Evolutionary conservation across 208 protist genomes (phyloP), one percentile per base, ranked within the genome.

Genomic region (Trypanosoma lewisi): DNA sequence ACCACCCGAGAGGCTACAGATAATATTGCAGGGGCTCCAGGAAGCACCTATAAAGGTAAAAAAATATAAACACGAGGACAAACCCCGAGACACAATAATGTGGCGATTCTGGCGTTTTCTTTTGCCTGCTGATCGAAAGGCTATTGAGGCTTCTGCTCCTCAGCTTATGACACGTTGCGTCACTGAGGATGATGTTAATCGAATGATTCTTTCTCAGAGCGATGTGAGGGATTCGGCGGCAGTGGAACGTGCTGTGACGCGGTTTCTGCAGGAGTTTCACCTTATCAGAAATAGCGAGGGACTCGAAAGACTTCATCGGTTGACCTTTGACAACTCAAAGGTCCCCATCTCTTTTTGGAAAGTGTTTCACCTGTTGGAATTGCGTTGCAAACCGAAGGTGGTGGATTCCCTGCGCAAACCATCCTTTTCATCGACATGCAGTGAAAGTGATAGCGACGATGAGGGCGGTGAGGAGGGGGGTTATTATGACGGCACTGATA

Each of bases 291-390:
- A 44, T 19, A 25, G 6, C 3, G 63, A 48, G 2, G 63, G 31
- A 2, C 7, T 62, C 7, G 33, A 61, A 11, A 23, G 44, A 30
- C 9, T 69, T 8, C 52, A 51, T 12, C 16, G 47, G 28, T 44
- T 69, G 63, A 31, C 44, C 9, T 69, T 55, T 37, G 39, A 28
- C 47, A 49, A 42, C 6, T 23, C 34, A 8, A 28, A 37, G 19
- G 80, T 69, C 1, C 85, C 82, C 21, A 45, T 92, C 2, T 65
- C 57, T 16, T 42, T 85, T 28, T 92, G 85, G 85, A 78, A 73
- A 28, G 41, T 92, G 28, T 92, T 83, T 52, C 76, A 66, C 23
- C 73, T 82, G 0, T 62, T 92, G 63, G 85, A 92, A 63, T 50
- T 53, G 61, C 45, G 78, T 64, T 67, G 76, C 48, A 61, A 67